Conservation (phyloP, 306 rosid genomes). For the Medicago arabica region DNA sequence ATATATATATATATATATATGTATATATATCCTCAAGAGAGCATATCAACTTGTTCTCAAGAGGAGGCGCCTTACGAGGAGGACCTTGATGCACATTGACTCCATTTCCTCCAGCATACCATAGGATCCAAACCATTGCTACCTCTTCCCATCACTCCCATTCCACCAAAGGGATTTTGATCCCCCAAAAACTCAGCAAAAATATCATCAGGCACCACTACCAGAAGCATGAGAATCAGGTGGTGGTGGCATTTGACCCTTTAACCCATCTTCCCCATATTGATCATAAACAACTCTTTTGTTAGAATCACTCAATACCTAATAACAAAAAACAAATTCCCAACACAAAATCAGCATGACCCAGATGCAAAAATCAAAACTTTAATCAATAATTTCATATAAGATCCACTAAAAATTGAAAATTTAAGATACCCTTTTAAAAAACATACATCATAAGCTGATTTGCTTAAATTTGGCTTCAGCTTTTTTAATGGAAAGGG, state of each 20-base stretch:
- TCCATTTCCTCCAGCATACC: slow-evolving; percentile 48
- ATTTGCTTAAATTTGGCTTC: slow-evolving; percentile 71
- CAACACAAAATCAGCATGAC: slow-evolving; percentile 5
- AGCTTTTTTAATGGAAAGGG: too few species aligned
- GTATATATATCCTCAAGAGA: slow-evolving; percentile 62
- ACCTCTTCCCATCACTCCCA: slow-evolving; percentile 56
- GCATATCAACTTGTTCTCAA: slow-evolving; percentile 59
- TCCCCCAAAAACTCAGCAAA: slow-evolving; percentile 64
- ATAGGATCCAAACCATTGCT: slow-evolving; percentile 48
- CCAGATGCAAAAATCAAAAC: not conserved
- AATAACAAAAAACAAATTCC: not conserved
- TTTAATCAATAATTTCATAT: not conserved
- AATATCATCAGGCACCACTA: slow-evolving; percentile 58
- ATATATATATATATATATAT: too few species aligned
- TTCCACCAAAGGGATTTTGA: slow-evolving; percentile 56
- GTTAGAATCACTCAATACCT: slow-evolving; percentile 76
- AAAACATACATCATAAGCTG: slow-evolving; percentile 59
- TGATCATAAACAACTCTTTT: slow-evolving; percentile 65
- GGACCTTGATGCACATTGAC: slow-evolving; percentile 43
- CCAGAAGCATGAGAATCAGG: slow-evolving; percentile 42
- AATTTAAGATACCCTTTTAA: not conserved
- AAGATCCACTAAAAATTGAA: not conserved
- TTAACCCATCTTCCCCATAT: slow-evolving; percentile 66
- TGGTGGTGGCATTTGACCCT: slow-evolving; percentile 67
- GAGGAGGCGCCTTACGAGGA: slow-evolving; percentile 58